Evolutionary conservation across 1,284 basidiomycete species (phyloP).

Genomic region (Cutaneotrichosporon sp.): DNA sequence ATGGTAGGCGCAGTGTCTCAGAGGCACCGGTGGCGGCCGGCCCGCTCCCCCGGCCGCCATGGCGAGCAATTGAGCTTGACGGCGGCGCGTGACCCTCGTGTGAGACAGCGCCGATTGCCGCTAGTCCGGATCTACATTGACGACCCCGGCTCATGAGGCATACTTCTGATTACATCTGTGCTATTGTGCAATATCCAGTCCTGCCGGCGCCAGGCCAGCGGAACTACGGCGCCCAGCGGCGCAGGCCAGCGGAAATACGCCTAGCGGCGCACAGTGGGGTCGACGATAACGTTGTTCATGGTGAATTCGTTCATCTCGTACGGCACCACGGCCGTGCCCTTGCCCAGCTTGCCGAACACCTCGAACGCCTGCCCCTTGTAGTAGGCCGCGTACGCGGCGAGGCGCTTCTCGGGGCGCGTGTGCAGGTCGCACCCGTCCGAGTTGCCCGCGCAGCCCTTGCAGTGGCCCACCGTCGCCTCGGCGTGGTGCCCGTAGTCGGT

Average conservation of each 20-base stretch:
- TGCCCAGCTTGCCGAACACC: background rate
- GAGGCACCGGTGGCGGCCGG: no score
- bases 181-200: no score
- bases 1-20: background rate
- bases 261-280: background rate
- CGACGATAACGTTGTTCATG: background rate
- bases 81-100: no score
- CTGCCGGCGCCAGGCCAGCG: no score
- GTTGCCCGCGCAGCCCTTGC: background rate
- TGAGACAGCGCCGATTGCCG: no score
- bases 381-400: background rate
- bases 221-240: no score
- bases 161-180: no score
- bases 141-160: no score
- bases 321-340: background rate
- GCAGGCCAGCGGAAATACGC: no score
- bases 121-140: no score
- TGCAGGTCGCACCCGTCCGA: background rate
- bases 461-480: background rate
- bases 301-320: background rate
- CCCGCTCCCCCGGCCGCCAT: no score
- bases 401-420: background rate
- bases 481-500: background rate
- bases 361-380: background rate
- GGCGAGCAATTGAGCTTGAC: no score